These are phyloP conservation scores for Pythium dissimile DNA, from an alignment of 352 stramenopile species.

Conservation along the genomic window DNA sequence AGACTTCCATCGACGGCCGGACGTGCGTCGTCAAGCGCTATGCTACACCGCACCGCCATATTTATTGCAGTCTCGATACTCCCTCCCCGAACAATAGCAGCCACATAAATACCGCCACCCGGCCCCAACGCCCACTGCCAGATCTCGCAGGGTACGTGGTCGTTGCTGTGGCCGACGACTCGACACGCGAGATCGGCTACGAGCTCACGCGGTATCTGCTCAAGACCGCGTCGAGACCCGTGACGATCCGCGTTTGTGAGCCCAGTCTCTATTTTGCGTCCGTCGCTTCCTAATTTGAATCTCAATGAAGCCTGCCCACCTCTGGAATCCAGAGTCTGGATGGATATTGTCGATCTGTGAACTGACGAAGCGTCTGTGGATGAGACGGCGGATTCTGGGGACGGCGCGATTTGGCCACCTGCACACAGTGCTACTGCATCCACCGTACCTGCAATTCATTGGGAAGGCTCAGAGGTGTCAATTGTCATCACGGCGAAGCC, in stretches of 20 bases:
- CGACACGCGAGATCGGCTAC: conserved; percentile 66
- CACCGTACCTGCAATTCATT: no score
- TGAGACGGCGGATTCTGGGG: not conserved
- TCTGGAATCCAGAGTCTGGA: not conserved
- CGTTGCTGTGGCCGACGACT: conserved; percentile 67
- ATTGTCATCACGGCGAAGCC: no score
- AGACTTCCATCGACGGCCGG: conserved; percentile 71
- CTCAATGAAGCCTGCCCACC: not conserved
- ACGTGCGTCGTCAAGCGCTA: conserved; percentile 68
- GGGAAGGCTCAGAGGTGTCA: no score
- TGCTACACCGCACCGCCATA: conserved; percentile 29
- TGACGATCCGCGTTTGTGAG: conserved; percentile 74
- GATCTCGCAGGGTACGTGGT: conserved; percentile 52
- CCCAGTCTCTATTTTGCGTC: conserved; percentile 76
- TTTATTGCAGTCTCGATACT: conserved; percentile 34
- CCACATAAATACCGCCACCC: no score
- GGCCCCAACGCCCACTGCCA: conserved; percentile 4
- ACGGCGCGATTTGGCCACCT: no score
- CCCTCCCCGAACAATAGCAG: no score
- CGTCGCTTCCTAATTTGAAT: conserved; percentile 7
- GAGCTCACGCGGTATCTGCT: conserved; percentile 63
- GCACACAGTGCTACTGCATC: no score
- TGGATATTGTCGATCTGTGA: no score
- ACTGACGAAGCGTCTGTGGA: no score
- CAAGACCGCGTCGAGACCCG: conserved; percentile 54